Evolutionary conservation across 257 asterid genomes (phyloP), one percentile per base, ranked within the genome.

Genomic region (Przewalskia tangutica): DNA sequence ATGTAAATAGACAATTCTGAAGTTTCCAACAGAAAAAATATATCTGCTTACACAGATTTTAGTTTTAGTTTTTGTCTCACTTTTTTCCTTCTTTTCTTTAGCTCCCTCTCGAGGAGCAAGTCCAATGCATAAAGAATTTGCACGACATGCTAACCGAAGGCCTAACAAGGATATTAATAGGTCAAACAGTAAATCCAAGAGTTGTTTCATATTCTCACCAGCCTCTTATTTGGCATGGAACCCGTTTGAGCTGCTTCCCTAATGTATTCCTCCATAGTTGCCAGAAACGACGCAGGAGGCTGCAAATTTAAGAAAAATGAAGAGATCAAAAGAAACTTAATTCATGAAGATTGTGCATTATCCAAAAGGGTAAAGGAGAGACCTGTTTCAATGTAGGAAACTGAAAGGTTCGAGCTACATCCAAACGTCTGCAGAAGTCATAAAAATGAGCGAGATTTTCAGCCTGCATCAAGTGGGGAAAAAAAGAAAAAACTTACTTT

Each of bases 261-360:
- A 71, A 93, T 86, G 66, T 95, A 93, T 44, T 95, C 98, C 87
- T 95, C 98, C 98, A 95, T 95, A 10, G 97, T 95, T 77, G 89
- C 91, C 58, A 95, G 91, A 87, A 95, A 95, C 32, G 99, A 90
- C 32, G 94, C 91, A 9, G 99, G 99, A 36, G 97, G 99, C 98
- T 95, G 91, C 36, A 56, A 11, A 84, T 82, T 36, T 55, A 13
- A 50, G 38, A 50, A 48, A 16, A 79, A 60, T 4, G 18, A 79
- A 32, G 59, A 79, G 13, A 20, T 75, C 27, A 75, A 75, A 27
- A 11, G 55, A 42, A 65, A 68, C 36, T 4, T n/a, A n/a, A n/a
- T 70, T n/a, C 10, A 42, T 50, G 63, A 50, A 4, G 8, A 14
- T 23, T 50, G 63, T 75, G 4, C 60, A 50, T 48, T 23, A 73